Evolutionary conservation across 495 filamentous ascomycete species (phyloP).

Genomic region (Talaromyces wortmannii): DNA sequence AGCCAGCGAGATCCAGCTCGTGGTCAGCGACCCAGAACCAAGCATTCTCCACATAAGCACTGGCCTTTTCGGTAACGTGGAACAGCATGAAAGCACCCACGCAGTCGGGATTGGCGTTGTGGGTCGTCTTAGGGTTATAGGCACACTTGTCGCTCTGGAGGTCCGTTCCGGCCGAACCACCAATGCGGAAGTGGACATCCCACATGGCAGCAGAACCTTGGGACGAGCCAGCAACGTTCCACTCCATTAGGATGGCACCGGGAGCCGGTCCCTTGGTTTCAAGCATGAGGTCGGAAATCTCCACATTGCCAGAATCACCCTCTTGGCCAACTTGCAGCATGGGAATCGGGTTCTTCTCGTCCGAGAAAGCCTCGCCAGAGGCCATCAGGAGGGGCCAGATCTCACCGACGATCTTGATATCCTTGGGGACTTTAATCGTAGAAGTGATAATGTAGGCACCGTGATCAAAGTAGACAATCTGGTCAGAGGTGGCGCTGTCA

Average conservation of each 20-base stretch:
- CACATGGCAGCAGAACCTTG: constrained; percentile 76
- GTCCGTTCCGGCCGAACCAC: constrained; percentile 73
- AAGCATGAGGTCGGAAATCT: constrained; percentile 64
- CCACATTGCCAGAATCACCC: constrained; percentile 61
- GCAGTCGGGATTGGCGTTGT: constrained; percentile 48
- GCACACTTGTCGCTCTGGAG: constrained; percentile 70
- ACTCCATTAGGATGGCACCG: constrained; percentile 84
- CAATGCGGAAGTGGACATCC: constrained; percentile 85
- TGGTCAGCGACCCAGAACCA: constrained; percentile 98
- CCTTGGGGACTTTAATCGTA: constrained; percentile 75
- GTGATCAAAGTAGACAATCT: constrained; percentile 81
- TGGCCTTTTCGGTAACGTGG: constrained; percentile 64
- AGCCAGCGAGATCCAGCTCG: constrained; percentile 69
- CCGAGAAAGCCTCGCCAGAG: constrained; percentile 61
- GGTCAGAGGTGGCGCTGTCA: constrained; percentile 48
- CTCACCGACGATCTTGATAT: constrained; percentile 80
- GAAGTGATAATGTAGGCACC: constrained; percentile 73
- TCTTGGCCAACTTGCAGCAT: constrained; percentile 68
- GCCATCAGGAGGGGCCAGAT: constrained; percentile 88
- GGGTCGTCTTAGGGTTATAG: constrained; percentile 56
- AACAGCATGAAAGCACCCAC: constrained; percentile 77
- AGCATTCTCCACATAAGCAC: constrained; percentile 80
- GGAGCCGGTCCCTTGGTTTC: constrained; percentile 51
- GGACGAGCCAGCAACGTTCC: constrained; percentile 66
- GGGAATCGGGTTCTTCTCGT: constrained; percentile 61